Evolutionary conservation across 1,284 basidiomycete species (phyloP), one percentile per base, ranked within the genome.

Genomic region (Porogramme epimiltina): DNA sequence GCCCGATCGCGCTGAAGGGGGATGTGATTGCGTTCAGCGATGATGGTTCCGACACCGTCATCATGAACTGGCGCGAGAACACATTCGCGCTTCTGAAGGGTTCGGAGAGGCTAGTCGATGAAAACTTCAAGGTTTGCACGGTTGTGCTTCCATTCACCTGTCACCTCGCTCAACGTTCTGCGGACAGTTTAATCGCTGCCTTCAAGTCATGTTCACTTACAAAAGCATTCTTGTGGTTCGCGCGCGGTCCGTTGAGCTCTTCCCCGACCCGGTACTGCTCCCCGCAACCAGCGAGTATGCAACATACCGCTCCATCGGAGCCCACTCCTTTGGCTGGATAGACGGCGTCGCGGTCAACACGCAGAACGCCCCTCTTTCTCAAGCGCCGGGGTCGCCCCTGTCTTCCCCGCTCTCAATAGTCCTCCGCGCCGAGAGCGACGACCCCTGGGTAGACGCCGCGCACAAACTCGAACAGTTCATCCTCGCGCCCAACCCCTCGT

Each of bases 311-410:
- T 74, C 81, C 4, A 60, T 79, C 23, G 73, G 73, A 0, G 68
- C 55, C 20, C 74, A 78, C 56, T 76, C 79, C 9, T 84, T 85
- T 59, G 84, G 84, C 19, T 86, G 84, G 84, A 76, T 84, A 9
- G 84, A 86, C 45, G 78, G 78, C 4, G 73, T 80, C 1, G 62
- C 74, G 0, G 60, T 73, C 48, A 55, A 36, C 16, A 18, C 51
- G 0, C 52, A 56, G n/a, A 28, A 33, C 22, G 52, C 31, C 47
- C 15, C 62, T n/a, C n/a, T n/a, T n/a, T n/a, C n/a, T n/a, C 28
- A 8, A 31, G 28, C 28, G 9, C 28, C 28, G 28, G 28, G n/a
- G n/a, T n/a, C n/a, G n/a, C n/a, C n/a, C n/a, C n/a, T n/a, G n/a
- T n/a, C n/a, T n/a, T n/a, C n/a, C n/a, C 55, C 65, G 3, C 56